Conservation (phyloP, 257 asterid species). For the Pogostemon cablin region DNA sequence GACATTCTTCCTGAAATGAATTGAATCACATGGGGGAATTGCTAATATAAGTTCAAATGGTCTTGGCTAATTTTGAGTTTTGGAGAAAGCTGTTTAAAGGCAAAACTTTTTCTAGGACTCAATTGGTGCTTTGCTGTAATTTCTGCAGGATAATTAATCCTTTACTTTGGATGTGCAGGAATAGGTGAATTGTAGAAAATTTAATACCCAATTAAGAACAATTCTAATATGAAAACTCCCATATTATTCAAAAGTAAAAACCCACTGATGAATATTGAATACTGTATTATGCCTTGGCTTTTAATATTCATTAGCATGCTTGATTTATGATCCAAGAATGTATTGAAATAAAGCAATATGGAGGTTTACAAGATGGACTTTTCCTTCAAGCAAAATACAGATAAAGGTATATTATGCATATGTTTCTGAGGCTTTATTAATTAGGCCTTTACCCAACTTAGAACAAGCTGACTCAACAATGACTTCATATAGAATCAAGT, state of each 20-base stretch:
- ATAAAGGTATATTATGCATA: neutral
- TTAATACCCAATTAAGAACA: slow-evolving; percentile 10
- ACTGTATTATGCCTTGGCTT: slow-evolving; percentile 13
- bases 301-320: slow-evolving; percentile 24
- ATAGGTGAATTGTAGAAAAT: slow-evolving; percentile 13
- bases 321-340: slow-evolving; percentile 22
- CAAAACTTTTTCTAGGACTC: neutral
- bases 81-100: neutral
- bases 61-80: slow-evolving; percentile 12
- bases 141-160: slow-evolving; percentile 16
- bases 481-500: neutral
- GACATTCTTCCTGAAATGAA: slow-evolving; percentile 24
- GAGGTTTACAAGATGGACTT: slow-evolving; percentile 24
- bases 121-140: slow-evolving; percentile 13
- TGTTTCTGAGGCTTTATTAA: slow-evolving; percentile 21
- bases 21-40: slow-evolving; percentile 24
- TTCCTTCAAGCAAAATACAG: slow-evolving; percentile 7
- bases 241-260: slow-evolving; percentile 3
- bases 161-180: slow-evolving; percentile 13
- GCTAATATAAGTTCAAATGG: slow-evolving; percentile 21
- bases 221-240: slow-evolving; percentile 2
- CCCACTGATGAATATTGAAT: neutral
- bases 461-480: slow-evolving; percentile 17
- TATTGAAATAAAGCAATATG: slow-evolving; percentile 22
- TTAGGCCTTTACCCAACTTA: slow-evolving; percentile 21